phyloP scores from a whole-genome alignment of 495 filamentous ascomycete species.

The Penicillium bovifimosum region DNA sequence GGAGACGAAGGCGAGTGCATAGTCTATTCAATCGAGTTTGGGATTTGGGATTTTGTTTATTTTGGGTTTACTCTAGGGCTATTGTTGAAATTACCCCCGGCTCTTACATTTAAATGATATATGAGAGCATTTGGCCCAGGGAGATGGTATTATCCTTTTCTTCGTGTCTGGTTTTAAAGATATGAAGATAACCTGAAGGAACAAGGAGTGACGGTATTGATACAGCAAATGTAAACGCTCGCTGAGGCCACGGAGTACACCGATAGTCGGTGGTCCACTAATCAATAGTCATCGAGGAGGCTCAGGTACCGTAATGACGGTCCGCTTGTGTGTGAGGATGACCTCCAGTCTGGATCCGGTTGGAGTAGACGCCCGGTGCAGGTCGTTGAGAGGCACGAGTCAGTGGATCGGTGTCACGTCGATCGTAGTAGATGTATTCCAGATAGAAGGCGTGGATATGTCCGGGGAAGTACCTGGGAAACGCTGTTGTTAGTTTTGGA shows the following conservation, averaged over 20 bases:
- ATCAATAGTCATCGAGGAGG: not conserved
- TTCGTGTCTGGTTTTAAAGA: not conserved
- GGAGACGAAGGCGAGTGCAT: constrained; percentile 5
- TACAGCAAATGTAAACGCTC: not conserved
- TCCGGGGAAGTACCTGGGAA: constrained; percentile 63
- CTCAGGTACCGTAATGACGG: constrained; percentile 44
- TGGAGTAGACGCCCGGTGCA: constrained; percentile 75
- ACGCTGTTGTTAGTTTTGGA: constrained; percentile 1
- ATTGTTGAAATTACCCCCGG: not conserved
- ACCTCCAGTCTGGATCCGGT: constrained; percentile 70
- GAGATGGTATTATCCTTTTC: not conserved
- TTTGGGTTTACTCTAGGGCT: not conserved
- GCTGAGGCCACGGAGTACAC: not conserved
- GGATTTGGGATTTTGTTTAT: not conserved
- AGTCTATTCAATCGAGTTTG: not conserved
- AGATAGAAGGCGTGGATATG: constrained; percentile 91
- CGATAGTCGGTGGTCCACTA: too few relatives aligned
- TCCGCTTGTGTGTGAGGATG: constrained; percentile 17
- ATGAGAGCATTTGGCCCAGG: not conserved
- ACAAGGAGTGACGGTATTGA: not conserved
- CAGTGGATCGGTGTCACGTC: constrained; percentile 49
- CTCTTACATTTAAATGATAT: not conserved
- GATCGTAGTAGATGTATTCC: constrained; percentile 80
- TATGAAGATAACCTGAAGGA: not conserved
- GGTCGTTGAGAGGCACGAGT: constrained; percentile 43